Conservation (phyloP, 2,329 filamentous ascomycete genomes). For the Aspergillus sp. region DNA sequence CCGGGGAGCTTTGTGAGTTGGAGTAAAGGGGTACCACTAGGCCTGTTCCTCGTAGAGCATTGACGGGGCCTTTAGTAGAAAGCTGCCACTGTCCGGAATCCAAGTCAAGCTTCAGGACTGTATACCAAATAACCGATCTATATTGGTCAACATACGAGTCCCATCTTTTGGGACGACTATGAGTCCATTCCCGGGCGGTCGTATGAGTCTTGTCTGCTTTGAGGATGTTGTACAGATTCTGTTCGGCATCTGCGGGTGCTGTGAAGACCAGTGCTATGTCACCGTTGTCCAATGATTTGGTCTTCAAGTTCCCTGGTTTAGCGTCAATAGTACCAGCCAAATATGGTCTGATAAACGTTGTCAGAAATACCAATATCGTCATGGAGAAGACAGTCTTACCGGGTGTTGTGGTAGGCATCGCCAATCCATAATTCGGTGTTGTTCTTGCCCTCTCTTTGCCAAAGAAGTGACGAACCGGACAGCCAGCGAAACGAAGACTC, state of each 20-base stretch:
- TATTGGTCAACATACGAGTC: neutral
- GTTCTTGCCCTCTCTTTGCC: neutral
- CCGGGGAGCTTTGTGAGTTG: neutral
- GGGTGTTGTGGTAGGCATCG: neutral
- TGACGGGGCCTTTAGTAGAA: neutral
- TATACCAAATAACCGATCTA: conserved; percentile 4
- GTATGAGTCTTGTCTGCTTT: neutral
- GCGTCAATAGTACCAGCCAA: conserved; percentile 2
- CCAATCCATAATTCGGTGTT: conserved; percentile 5
- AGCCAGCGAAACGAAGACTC: conserved; percentile 5
- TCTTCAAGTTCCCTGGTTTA: neutral
- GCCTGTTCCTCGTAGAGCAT: conserved; percentile 2
- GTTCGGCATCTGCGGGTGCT: neutral
- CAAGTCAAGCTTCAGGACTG: neutral
- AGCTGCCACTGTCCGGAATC: neutral
- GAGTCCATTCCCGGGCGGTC: neutral
- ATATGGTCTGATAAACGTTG: neutral
- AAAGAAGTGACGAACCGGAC: neutral
- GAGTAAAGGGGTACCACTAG: neutral
- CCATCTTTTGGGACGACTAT: conserved; percentile 4
- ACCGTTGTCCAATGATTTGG: neutral
- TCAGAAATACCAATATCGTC: neutral
- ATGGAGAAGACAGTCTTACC: neutral
- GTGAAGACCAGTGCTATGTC: conserved; percentile 5
- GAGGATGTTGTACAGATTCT: neutral